Evolutionary conservation across 192 early-diverging fungal genomes (phyloP), one percentile per base, ranked within the genome.

Genomic region (Backusella circina): DNA sequence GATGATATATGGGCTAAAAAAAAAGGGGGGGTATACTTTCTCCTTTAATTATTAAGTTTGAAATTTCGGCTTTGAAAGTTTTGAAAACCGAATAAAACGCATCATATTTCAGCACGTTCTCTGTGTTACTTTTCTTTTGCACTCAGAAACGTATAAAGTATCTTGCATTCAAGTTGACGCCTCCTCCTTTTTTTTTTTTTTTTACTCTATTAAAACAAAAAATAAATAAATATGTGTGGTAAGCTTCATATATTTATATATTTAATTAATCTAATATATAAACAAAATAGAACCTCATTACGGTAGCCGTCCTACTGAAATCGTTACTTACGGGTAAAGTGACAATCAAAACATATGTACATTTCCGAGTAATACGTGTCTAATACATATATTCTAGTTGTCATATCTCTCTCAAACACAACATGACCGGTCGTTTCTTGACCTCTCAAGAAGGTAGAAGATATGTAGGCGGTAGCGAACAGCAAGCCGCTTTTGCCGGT

Each of bases 391-490:
- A n/a, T 66, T 8, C 2, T 32, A 72, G 79, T 35, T 37, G 67
- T 41, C 74, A 85, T 74, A 74, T 90, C 6, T 79, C 86, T 64
- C 80, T 90, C 15, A 89, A 90, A 81, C 89, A 90, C 73, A 81
- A 80, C 71, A 84, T 81, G 69, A 88, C 87, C 0, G 86, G 85
- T 13, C 84, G 86, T 32, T 86, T 79, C 77, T 73, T 90, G 76
- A 83, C 82, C 33, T 83, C 87, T 8, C 76, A 82, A 71, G 74
- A 76, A 64, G 80, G 71, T 64, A 79, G 80, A 67, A 75, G 74
- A 76, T 88, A 87, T 15, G 57, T 76, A 67, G 75, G 80, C 0
- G 88, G 88, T 37, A 86, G 85, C 18, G 85, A 81, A 74, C 88
- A 89, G 81, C 85, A 87, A 80, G 72, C 85, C 64, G 77, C 86